phyloP scores from a whole-genome alignment of 108 stramenopile species.

The Cafeteria roenbergensis region DNA sequence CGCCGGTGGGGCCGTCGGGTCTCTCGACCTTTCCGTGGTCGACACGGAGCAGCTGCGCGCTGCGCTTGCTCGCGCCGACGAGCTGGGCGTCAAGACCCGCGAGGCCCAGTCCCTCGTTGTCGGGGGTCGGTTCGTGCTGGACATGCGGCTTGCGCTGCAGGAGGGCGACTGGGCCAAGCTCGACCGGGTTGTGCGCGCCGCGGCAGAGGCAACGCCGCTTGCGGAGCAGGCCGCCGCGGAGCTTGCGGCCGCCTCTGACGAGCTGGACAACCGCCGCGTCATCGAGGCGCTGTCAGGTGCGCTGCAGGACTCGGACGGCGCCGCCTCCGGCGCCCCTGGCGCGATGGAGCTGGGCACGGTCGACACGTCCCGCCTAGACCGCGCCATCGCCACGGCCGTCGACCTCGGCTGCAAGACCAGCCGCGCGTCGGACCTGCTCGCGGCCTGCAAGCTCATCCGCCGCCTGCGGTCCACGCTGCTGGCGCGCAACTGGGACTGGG shows the following conservation, averaged over 20 bases:
- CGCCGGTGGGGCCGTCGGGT: background rate
- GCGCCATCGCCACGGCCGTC: background rate
- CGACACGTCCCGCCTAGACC: background rate
- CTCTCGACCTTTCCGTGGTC: background rate
- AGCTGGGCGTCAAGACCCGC: constrained; percentile 10
- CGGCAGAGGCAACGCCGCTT: background rate
- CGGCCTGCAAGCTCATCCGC: constrained; percentile 12
- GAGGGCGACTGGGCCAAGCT: constrained; percentile 6
- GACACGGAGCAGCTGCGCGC: background rate
- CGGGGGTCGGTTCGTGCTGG: background rate
- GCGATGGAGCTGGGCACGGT: background rate
- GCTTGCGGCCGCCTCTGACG: background rate
- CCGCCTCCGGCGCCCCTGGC: background rate
- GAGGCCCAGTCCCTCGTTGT: constrained; percentile 8
- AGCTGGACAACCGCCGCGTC: constrained; percentile 5
- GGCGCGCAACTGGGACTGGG: constrained; percentile 16
- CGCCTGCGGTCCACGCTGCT: constrained; percentile 5
- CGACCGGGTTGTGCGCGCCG: background rate
- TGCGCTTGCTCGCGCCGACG: constrained; percentile 7
- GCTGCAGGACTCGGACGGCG: background rate
- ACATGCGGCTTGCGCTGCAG: constrained; percentile 11
- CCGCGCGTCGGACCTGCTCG: constrained; percentile 8
- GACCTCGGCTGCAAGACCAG: constrained; percentile 15
- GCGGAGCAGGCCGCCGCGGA: background rate
- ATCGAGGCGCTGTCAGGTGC: background rate